Conservation (phyloP, 2,329 filamentous ascomycete genomes). For the Microdochium nivale region DNA sequence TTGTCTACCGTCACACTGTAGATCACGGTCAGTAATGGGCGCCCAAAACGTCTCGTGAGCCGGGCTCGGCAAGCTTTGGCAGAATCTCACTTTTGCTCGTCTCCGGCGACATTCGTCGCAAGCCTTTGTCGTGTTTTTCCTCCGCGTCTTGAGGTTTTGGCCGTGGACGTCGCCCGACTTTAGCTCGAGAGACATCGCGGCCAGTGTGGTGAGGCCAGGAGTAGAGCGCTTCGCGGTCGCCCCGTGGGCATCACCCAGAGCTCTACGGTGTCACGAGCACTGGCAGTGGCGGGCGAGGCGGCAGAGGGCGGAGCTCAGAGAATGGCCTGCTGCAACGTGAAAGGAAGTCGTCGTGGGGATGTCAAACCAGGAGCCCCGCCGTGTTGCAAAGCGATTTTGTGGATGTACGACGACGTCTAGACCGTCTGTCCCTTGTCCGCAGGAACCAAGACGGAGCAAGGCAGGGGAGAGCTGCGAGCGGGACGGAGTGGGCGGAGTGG, state of each 20-base stretch:
- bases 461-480: no score
- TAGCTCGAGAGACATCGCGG: background rate
- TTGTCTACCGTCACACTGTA: conserved; percentile 21
- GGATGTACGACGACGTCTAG: background rate
- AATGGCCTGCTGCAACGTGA: background rate
- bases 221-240: background rate
- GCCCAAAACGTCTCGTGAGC: background rate
- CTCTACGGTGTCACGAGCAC: background rate
- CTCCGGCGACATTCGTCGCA: conserved; percentile 27
- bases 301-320: background rate
- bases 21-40: background rate
- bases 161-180: background rate
- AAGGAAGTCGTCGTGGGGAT: background rate
- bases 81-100: conserved; percentile 20
- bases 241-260: background rate
- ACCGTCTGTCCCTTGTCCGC: no score
- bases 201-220: background rate
- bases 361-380: background rate
- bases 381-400: background rate
- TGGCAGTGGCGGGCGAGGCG: background rate
- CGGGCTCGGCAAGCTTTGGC: background rate
- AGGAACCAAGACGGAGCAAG: no score
- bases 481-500: no score
- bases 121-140: conserved; percentile 16
- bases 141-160: conserved; percentile 1